A percentile compares a stretch with the other conserved stretches of the same genome.
Conservation (phyloP, 306 rosid species). For the Trifolium fragiferum region DNA sequence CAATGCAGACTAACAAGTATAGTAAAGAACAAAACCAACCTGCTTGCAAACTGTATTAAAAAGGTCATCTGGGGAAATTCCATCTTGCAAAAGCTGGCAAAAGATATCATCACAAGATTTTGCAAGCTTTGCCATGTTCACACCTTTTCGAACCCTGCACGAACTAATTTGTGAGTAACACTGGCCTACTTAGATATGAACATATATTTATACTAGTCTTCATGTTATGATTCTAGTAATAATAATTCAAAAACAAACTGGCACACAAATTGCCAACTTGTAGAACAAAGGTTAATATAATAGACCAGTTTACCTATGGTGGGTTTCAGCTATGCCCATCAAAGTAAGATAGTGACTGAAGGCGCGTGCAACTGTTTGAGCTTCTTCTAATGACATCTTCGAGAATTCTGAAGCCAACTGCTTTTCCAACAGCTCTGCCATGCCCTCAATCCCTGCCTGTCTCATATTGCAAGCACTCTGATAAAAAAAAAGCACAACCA, state of each 20-base stretch:
- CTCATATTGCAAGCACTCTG: conserved; percentile 89
- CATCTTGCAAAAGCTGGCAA: conserved; percentile 70
- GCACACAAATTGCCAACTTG: neutral
- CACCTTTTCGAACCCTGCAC: conserved; percentile 76
- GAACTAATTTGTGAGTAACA: conserved; percentile 15
- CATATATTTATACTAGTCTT: neutral
- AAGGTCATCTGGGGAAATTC: conserved; percentile 76
- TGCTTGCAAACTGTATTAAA: conserved; percentile 82
- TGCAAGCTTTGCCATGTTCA: conserved; percentile 52
- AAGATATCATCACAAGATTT: conserved; percentile 88
- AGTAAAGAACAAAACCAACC: conserved; percentile 49
- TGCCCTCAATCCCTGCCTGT: conserved; percentile 75
- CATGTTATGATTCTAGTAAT: conserved; percentile 16
- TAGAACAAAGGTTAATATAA: neutral
- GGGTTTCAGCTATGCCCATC: conserved; percentile 90
- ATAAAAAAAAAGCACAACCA: neutral
- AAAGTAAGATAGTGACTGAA: conserved; percentile 85
- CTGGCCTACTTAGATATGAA: too few relatives aligned
- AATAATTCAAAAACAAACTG: neutral
- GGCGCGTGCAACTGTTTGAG: conserved; percentile 78
- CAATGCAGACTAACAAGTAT: conserved; percentile 2
- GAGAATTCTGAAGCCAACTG: conserved; percentile 81
- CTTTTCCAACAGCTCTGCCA: conserved; percentile 79
- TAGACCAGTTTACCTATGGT: conserved; percentile 61
- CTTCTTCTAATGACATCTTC: conserved; percentile 78